phyloP scores from a whole-genome alignment of 495 filamentous ascomycete species.

The Delitschia confertaspora region DNA sequence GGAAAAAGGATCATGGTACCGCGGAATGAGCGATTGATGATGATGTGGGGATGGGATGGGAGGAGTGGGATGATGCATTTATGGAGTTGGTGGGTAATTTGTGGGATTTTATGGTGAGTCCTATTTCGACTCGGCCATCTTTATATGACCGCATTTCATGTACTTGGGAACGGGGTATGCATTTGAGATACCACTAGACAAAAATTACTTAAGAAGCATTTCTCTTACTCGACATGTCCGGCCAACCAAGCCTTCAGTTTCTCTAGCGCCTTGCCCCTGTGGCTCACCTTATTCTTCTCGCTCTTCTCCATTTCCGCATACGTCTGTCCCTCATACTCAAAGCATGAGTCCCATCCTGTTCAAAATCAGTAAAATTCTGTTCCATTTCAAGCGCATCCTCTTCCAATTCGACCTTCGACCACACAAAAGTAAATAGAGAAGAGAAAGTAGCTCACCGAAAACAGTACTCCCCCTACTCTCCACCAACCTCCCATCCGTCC shows the following conservation, averaged over 20 bases:
- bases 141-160: too few relatives aligned
- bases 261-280: conserved; percentile 73
- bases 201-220: neutral
- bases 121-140: too few relatives aligned
- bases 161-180: too few relatives aligned
- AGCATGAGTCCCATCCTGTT: conserved; percentile 85
- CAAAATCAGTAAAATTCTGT: conserved; percentile 12
- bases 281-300: conserved; percentile 88
- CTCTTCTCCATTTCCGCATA: conserved; percentile 95
- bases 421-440: neutral
- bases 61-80: too few relatives aligned
- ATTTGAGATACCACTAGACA: neutral
- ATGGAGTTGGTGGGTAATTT: too few relatives aligned
- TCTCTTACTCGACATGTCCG: conserved; percentile 11
- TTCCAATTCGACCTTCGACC: neutral
- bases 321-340: conserved; percentile 89
- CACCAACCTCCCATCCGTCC: conserved; percentile 67
- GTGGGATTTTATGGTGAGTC: too few relatives aligned
- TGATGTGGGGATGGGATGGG: neutral
- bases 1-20: conserved; percentile 56
- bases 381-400: neutral
- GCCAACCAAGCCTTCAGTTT: conserved; percentile 81
- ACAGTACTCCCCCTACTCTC: conserved; percentile 60
- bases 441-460: conserved; percentile 72
- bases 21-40: conserved; percentile 3